These are phyloP conservation scores for Spirogloea muscicola DNA, from an alignment of 139 green algal genomes.

Conservation along the genomic window DNA sequence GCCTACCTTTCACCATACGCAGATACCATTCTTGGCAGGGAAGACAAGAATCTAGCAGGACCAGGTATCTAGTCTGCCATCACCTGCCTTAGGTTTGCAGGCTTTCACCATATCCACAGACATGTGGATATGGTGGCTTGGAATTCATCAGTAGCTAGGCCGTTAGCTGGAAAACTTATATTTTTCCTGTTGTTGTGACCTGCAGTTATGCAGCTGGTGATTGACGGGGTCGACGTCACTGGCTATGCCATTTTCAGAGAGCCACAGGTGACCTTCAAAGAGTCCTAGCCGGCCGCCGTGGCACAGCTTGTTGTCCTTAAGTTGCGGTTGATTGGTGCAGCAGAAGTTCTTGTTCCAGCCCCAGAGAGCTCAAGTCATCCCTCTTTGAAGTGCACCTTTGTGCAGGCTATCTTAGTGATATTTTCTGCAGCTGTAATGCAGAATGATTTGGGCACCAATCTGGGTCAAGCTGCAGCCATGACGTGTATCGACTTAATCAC, in stretches of 20 bases:
- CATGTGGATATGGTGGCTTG: neutral
- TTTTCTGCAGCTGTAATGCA: neutral
- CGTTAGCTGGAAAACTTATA: neutral
- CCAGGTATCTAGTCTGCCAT: slow-evolving; percentile 9
- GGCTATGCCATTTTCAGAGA: slow-evolving; percentile 30
- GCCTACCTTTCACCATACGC: slow-evolving; percentile 30
- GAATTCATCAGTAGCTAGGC: neutral
- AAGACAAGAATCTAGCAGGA: neutral
- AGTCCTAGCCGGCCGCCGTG: neutral
- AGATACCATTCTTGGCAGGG: slow-evolving; percentile 22
- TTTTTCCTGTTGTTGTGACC: neutral
- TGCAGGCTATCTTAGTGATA: neutral
- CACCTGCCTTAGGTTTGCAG: neutral
- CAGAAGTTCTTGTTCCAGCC: neutral
- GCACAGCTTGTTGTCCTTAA: neutral
- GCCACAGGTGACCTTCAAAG: slow-evolving; percentile 8
- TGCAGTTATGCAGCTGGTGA: slow-evolving; percentile 4
- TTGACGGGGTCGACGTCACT: slow-evolving; percentile 39
- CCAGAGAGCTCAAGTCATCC: too few species aligned
- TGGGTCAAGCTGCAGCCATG: neutral
- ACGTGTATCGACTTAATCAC: neutral
- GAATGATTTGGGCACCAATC: neutral
- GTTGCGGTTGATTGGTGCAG: neutral
- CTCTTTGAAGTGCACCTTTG: neutral
- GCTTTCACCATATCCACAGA: neutral